Evolutionary conservation across 306 rosid genomes (phyloP), one percentile per base, ranked within the genome.

Genomic region (Lotus japonicus): DNA sequence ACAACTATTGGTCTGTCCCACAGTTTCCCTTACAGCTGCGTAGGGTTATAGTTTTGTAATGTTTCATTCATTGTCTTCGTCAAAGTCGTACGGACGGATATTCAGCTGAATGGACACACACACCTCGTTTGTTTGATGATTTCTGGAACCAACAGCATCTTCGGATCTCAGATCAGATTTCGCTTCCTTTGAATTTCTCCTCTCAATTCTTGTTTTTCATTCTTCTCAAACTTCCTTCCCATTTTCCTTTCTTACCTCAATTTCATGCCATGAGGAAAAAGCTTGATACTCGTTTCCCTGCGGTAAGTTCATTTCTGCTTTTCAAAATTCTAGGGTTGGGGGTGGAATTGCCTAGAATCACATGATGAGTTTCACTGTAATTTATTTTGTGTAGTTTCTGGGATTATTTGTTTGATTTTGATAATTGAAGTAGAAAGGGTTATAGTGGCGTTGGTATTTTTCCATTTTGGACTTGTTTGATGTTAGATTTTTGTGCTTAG

Each of bases 271-370:
- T 92, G 98, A 89, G 82, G 98, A 92, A 92, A 88, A 92, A 89
- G 85, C 96, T 89, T 69, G 96, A 89, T 72, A 92, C 98, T 56
- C 95, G 98, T 78, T 92, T 92, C 67, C 98, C 98, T 44, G 98
- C 98, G 2, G 96, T 92, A 83, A 85, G 95, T 87, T 9, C 41
- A 42, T 62, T 56, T 72, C 8, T 0, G 3, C 43, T 39, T 74
- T n/a, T n/a, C n/a, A n/a, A n/a, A n/a, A n/a, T n/a, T n/a, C n/a
- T n/a, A n/a, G n/a, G n/a, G n/a, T n/a, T n/a, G n/a, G n/a, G n/a
- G 18, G 33, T 51, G 12, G 10, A 33, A 67, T 52, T 58, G 13
- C 64, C 19, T 42, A 14, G 15, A 58, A 13, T 65, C 13, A 9
- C 4, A 13, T 46, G 39, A 7, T 76, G 16, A 9, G 51, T 17